A percentile compares a stretch with the other conserved stretches of the same genome.
These are phyloP conservation scores for Xylariaceae sp. DNA, from an alignment of 2,329 filamentous ascomycete species.

Conservation along the genomic window DNA sequence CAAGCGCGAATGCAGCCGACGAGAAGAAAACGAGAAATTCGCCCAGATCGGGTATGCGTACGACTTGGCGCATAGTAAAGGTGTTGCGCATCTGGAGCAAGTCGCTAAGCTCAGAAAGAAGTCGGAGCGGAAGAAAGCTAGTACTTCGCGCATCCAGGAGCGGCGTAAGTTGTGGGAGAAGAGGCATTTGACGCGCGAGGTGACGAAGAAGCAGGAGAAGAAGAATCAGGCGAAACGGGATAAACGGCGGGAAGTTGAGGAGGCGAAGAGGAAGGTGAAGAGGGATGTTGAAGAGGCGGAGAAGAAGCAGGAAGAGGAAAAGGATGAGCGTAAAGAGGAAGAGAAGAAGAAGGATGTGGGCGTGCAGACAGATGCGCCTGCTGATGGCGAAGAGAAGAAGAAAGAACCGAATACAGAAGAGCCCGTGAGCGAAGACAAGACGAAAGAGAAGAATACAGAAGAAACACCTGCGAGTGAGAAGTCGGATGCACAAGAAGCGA, in stretches of 20 bases:
- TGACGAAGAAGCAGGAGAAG: slow-evolving; percentile 37
- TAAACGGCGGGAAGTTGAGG: slow-evolving; percentile 30
- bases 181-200: slow-evolving; percentile 37
- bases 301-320: slow-evolving; percentile 25
- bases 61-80: slow-evolving; percentile 56
- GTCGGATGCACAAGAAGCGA: slow-evolving; percentile 7
- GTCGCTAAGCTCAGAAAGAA: slow-evolving; percentile 46
- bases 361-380: slow-evolving; percentile 30
- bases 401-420: slow-evolving; percentile 23
- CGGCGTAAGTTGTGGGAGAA: slow-evolving; percentile 47
- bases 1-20: slow-evolving; percentile 43
- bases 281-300: slow-evolving; percentile 27
- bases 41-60: slow-evolving; percentile 54
- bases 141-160: slow-evolving; percentile 40
- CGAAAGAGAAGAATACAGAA: slow-evolving; percentile 23
- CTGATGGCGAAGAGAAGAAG: slow-evolving; percentile 26
- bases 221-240: slow-evolving; percentile 37
- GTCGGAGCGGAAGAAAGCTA: slow-evolving; percentile 46
- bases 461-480: slow-evolving; percentile 9
- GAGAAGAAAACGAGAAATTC: slow-evolving; percentile 53
- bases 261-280: slow-evolving; percentile 38
- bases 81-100: slow-evolving; percentile 46
- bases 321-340: slow-evolving; percentile 23
- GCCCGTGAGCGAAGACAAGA: slow-evolving; percentile 25
- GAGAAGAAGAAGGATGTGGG: slow-evolving; percentile 28